Conservation (phyloP, 371 early-diverging fungal species). For the Mucor ambiguus region DNA sequence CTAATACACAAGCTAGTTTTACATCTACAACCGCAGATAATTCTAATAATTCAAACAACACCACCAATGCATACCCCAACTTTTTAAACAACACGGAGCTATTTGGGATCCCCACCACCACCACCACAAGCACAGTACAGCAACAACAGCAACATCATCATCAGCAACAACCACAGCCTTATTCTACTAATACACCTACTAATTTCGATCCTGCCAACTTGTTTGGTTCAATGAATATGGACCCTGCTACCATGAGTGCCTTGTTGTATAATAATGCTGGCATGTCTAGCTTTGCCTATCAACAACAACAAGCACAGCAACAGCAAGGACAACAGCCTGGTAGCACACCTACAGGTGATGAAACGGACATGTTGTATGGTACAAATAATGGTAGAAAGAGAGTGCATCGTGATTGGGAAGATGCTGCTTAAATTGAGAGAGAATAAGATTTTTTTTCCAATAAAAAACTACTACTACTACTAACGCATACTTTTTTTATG, state of each 20-base stretch:
- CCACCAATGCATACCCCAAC: slow-evolving; percentile 19
- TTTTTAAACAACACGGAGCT: slow-evolving; percentile 19
- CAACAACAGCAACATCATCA: slow-evolving; percentile 18
- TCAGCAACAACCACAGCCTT: slow-evolving; percentile 8
- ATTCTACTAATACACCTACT: slow-evolving; percentile 8
- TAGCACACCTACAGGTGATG: neutral
- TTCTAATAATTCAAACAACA: neutral
- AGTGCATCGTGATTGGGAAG: slow-evolving; percentile 37
- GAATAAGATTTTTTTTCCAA: neutral
- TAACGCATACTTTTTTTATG: no score
- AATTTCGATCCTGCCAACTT: slow-evolving; percentile 25
- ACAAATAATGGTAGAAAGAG: slow-evolving; percentile 35
- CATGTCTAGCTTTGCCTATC: neutral
- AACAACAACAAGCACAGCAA: slow-evolving; percentile 18
- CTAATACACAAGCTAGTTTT: neutral
- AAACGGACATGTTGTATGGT: slow-evolving; percentile 23
- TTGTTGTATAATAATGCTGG: slow-evolving; percentile 29
- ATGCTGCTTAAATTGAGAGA: slow-evolving; percentile 19
- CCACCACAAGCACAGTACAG: slow-evolving; percentile 7
- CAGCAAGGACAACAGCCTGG: neutral
- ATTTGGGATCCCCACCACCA: slow-evolving; percentile 19
- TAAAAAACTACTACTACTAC: no score
- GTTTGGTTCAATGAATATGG: slow-evolving; percentile 42
- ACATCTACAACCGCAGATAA: neutral
- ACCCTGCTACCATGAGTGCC: slow-evolving; percentile 41